Evolutionary conservation across 371 early-diverging fungal species (phyloP), one percentile per base, ranked within the genome.

Genomic region (Blastocladiella emersonii): DNA sequence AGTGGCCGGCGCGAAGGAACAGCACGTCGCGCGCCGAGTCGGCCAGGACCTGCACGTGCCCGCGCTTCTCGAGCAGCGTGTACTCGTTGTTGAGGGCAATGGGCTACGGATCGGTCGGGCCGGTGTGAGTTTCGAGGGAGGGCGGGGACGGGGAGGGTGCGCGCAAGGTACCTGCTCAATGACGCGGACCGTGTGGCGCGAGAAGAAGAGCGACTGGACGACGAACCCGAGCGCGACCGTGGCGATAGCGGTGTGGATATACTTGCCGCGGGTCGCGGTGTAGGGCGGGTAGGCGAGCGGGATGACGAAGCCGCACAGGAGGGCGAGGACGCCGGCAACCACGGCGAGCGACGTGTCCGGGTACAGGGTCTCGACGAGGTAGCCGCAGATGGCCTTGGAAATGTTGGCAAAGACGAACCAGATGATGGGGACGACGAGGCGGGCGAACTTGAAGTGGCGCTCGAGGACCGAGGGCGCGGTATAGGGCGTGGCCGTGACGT

Each of bases 1-100:
- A 88, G 69, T 92, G 89, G 32, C 90, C 90, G 65, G 83, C 80
- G 61, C 90, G 85, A 74, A 92, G 67, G 34, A 89, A 64, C 7
- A 83, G 79, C 34, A 87, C 69, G 19, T 76, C 70, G 53, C 78
- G 74, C 17, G 62, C 56, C 5, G 66, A 17, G 17, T 62, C 62
- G n/a, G n/a, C 32, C 44, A 62, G 30, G 56, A 62, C 62, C 19
- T 23, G 17, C 30, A 21, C 25, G 8, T 13, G 27, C 15, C 60
- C 60, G 15, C 25, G 37, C 44, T 59, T 59, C 8, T 15, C 45
- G 21, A 59, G 8, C 12, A 59, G 60, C 32, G 37, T 25, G 60
- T 59, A 59, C 25, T 59, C 60, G 41, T 25, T 12, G 44, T 32
- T 59, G 60, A 59, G 7, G 21, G 8, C 8, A 44, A 59, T 8